These are phyloP conservation scores for Scenedesmus sp. DNA, from an alignment of 163 green algal species.

Conservation along the genomic window DNA sequence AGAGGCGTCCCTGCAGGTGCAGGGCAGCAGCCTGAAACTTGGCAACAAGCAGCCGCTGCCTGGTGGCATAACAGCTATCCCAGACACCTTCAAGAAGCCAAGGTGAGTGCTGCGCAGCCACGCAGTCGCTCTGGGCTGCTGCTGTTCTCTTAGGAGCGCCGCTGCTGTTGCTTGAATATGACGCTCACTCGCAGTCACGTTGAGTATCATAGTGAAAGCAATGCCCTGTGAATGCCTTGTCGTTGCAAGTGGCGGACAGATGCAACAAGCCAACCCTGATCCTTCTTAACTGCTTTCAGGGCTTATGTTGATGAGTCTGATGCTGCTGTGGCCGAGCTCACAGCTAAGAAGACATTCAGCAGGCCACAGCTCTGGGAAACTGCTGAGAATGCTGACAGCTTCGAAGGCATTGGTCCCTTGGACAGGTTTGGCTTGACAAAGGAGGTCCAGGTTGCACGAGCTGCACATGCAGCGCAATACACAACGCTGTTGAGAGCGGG, in stretches of 20 bases:
- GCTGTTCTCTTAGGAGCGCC: background rate
- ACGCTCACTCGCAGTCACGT: background rate
- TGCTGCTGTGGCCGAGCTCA: slow-evolving; percentile 20
- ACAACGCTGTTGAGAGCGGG: slow-evolving; percentile 39
- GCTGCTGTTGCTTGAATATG: background rate
- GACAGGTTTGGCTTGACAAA: slow-evolving; percentile 37
- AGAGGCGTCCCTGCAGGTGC: slow-evolving; percentile 10
- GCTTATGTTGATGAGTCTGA: slow-evolving; percentile 45
- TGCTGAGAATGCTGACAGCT: slow-evolving; percentile 17
- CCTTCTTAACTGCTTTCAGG: background rate
- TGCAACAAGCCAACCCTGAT: background rate
- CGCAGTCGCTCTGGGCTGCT: background rate
- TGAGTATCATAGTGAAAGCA: background rate
- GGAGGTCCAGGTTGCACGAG: background rate
- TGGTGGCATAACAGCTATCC: slow-evolving; percentile 32
- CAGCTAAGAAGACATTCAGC: slow-evolving; percentile 1
- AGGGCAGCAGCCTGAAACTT: slow-evolving; percentile 39
- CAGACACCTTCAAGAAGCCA: slow-evolving; percentile 38
- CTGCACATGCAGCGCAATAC: slow-evolving; percentile 47
- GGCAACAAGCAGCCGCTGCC: slow-evolving; percentile 33
- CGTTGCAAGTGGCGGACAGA: background rate
- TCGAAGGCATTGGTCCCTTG: slow-evolving; percentile 33
- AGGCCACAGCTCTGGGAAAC: slow-evolving; percentile 38
- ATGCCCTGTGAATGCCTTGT: background rate
- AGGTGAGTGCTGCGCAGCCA: background rate